Evolutionary conservation across 805 yeast species (phyloP), one percentile per base, ranked within the genome.

Genomic region (Candida incommunis): DNA sequence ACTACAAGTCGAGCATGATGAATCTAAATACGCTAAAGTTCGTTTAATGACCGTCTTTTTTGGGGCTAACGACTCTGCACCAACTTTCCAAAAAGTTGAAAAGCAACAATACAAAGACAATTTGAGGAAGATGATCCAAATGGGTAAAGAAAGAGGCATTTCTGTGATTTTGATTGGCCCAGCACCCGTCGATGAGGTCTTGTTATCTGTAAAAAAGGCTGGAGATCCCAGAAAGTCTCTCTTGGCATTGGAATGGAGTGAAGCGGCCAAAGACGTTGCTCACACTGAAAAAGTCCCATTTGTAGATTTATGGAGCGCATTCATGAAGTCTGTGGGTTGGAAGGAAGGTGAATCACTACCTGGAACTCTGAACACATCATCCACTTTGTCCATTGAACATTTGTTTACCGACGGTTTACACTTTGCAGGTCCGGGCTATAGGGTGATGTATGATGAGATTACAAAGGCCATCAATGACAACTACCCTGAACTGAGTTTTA

Each of bases 11-110:
- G 43, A 48, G 46, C 45, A 45, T 52, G 40, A 51, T 46, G 53
- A 56, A 51, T 54, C 53, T 37, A 7, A 20, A 22, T 22, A 40
- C 16, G 16, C 22, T 2, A 9, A 16, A 31, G 23, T 13, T 24
- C 34, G 23, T 23, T 27, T 46, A 9, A 31, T 23, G 18, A 27
- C 15, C 21, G 63, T 86, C 2, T 86, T 82, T 57, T 76, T 84
- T 53, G 96, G 96, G 3, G 74, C 95, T 13, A 87, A 87, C 56
- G 96, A 87, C 59, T 69, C 81, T 0, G 69, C 73, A 2, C 71
- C 70, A 3, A 44, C 45, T 11, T 54, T 57, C 3, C 76, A 72
- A 50, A 62, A 63, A 21, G 84, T 84, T 9, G 72, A 75, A 1
- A 18, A 80, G 2, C 70, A 60, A 0, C 63, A 70, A 46, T 84